Percentiles rank a stretch among this genome's conserved stretches.
Conservation (phyloP, 2,329 filamentous ascomycete species). For the Clonostachys solani region DNA sequence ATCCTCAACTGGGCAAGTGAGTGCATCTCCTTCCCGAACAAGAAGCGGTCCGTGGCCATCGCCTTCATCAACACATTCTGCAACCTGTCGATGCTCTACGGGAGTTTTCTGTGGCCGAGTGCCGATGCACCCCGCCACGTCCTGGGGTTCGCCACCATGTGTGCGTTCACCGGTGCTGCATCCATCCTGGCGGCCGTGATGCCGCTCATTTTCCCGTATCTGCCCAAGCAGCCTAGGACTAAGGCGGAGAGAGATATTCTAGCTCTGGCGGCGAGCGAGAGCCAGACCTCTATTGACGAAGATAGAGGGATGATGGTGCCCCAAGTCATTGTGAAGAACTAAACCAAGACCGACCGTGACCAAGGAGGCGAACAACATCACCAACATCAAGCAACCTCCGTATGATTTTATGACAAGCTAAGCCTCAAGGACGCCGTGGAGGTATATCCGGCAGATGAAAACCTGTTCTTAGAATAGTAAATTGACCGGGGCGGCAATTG, state of each 20-base stretch:
- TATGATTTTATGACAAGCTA: no score
- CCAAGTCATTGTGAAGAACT: no score
- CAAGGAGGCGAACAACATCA: not conserved
- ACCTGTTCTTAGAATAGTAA: no score
- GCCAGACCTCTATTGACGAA: no score
- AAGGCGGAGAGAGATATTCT: no score
- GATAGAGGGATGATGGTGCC: no score
- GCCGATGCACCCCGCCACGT: slow-evolving; percentile 5
- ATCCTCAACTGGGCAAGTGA: slow-evolving; percentile 9
- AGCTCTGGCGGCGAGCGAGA: no score
- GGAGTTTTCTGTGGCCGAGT: slow-evolving; percentile 9
- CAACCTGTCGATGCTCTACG: slow-evolving; percentile 8
- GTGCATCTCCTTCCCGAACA: slow-evolving; percentile 5
- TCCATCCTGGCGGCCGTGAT: not conserved
- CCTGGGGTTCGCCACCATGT: slow-evolving; percentile 3
- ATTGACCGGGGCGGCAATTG: no score
- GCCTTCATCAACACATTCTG: slow-evolving; percentile 9
- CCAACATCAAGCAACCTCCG: not conserved
- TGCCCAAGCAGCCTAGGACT: no score
- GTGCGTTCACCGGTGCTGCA: not conserved
- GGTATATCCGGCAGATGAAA: no score
- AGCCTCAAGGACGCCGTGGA: no score
- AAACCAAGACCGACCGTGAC: not conserved
- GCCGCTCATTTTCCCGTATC: no score
- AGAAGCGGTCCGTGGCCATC: slow-evolving; percentile 9